Base-by-base conservation (phyloP, 2,329 filamentous ascomycete genomes). In the Pestalotiopsis sp. region DNA sequence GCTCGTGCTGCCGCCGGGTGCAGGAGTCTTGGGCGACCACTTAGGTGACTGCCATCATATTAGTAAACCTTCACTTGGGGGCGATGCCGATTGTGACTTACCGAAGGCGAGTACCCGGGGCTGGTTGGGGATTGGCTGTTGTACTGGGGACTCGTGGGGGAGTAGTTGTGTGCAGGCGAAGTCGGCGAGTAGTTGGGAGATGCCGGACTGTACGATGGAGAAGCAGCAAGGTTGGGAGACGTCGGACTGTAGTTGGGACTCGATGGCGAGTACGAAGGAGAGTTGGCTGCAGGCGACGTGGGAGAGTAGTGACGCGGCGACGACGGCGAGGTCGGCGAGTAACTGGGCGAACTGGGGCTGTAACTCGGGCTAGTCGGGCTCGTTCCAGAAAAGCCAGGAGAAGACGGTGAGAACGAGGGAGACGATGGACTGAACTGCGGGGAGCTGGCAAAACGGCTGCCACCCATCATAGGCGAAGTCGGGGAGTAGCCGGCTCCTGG, bases 161-260 rank as follows among this genome's bases (percentile, higher is more conserved):
- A 90, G 80, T 90, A 90, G 2, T 84, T 83, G 13, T 61, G 58
- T 20, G 58, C 58, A 61, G 87, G 87, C 55, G 92, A 94, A 6
- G 91, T 92, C 2, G 93, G 92, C 67, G 92, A 94, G 83, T 92
- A 94, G 26, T 86, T 88, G n/a, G 91, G 92, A 63, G 91, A 93
- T 3, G 89, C 89, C 60, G 91, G 91, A 39, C 86, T 88, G 79
- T 91, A 92, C 3, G 84, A 85, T n/a, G 85, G 88, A 70, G 89
- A 86, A 39, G 87, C 84, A 11, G 84, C 80, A 73, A 86, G 79
- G 76, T 84, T 88, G 72, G 84, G 90, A 64, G 87, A 91, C 3
- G 89, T 88, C n/a, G 90, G 90, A 75, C 89, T 91, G 80, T 93
- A 93, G 75, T 86, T 89, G 66, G 91, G 91, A 72, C 88, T 91